These are phyloP conservation scores for Tolypocladium nubicola DNA, from an alignment of 2,329 filamentous ascomycete species.

Conservation along the genomic window DNA sequence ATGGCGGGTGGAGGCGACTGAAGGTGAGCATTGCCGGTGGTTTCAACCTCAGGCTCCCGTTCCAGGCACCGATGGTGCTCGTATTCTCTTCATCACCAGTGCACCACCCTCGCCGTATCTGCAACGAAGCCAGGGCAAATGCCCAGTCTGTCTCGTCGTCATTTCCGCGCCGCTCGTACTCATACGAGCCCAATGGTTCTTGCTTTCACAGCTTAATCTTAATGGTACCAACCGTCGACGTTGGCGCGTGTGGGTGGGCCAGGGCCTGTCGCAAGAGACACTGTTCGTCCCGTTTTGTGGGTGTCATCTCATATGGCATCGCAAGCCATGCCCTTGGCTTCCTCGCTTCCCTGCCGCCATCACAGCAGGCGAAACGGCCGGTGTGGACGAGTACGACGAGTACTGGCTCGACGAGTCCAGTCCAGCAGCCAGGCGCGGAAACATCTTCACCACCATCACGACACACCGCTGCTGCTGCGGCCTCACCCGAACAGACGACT, in stretches of 20 bases:
- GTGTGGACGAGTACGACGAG: background rate
- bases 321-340: background rate
- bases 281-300: background rate
- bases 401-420: background rate
- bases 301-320: background rate
- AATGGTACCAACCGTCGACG: background rate
- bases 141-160: background rate
- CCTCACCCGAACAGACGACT: background rate
- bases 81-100: background rate
- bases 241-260: background rate
- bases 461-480: background rate
- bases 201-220: too few relatives aligned
- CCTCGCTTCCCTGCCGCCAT: background rate
- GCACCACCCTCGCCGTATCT: background rate
- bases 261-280: background rate
- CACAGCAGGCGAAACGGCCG: background rate
- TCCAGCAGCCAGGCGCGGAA: background rate
- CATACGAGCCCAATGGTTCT: background rate
- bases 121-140: background rate
- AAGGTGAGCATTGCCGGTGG: background rate
- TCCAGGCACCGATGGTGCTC: background rate
- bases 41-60: background rate
- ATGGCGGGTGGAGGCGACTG: background rate
- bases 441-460: background rate
- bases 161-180: background rate